Evolutionary conservation across 2,329 filamentous ascomycete species (phyloP).

Genomic region (Ceratocystis destructans): DNA sequence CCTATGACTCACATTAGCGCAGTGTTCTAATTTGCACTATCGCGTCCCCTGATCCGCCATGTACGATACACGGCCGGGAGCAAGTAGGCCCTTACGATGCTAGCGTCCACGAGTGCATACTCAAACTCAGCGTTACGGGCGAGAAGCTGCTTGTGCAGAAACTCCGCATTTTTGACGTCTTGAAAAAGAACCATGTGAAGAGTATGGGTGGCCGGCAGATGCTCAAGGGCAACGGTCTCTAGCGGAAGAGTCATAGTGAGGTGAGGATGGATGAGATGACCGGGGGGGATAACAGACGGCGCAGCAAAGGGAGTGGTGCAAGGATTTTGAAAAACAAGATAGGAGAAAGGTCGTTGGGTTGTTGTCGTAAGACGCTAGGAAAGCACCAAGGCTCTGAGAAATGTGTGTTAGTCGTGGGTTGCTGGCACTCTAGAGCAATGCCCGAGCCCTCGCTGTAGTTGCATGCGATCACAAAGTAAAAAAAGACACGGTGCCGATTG

Average conservation of each 20-base stretch:
- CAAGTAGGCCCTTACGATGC: conserved; percentile 41
- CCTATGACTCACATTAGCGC: conserved; percentile 34
- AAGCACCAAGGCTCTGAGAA: too few relatives aligned
- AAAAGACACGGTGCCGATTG: too few relatives aligned
- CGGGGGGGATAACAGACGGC: too few relatives aligned
- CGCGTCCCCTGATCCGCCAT: too few relatives aligned
- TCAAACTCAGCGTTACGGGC: conserved; percentile 72
- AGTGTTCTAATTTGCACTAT: conserved; percentile 1
- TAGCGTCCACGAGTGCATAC: conserved; percentile 86
- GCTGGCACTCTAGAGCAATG: too few relatives aligned
- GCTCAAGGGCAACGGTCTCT: conserved; percentile 58
- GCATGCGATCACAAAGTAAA: too few relatives aligned
- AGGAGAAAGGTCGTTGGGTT: background rate
- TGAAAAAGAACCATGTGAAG: conserved; percentile 65
- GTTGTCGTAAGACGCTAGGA: too few relatives aligned
- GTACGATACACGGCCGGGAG: background rate
- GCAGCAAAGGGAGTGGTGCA: too few relatives aligned
- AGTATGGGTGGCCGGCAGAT: conserved; percentile 53
- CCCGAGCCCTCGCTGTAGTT: too few relatives aligned
- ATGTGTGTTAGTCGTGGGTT: too few relatives aligned
- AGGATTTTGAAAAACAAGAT: background rate
- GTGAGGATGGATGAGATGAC: background rate
- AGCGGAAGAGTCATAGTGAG: conserved; percentile 25
- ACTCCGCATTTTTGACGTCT: conserved; percentile 61
- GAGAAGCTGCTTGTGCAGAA: conserved; percentile 72